A percentile compares a stretch with the other conserved stretches of the same genome.
Evolutionary conservation across 257 asterid genomes (phyloP).

Genomic region (Cruciata laevipes): DNA sequence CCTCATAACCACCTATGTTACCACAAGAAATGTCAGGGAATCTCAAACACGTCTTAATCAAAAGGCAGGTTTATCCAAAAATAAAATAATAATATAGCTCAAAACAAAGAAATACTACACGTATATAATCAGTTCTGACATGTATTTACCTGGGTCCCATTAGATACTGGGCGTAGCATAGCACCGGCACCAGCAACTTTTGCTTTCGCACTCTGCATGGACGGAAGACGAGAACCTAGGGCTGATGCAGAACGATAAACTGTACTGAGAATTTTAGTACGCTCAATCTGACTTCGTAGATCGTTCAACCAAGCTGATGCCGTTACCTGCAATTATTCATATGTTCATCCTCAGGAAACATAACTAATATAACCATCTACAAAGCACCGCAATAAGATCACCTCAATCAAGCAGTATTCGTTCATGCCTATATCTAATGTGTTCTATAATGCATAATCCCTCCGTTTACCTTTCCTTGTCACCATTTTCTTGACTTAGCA

Average conservation of each 20-base stretch:
- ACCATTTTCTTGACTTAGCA: no score
- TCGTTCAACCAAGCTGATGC: slow-evolving; percentile 99
- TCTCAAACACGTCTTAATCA: neutral
- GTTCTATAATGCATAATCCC: neutral
- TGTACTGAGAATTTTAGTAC: slow-evolving; percentile 82
- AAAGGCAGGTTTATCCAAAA: neutral
- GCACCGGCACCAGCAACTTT: slow-evolving; percentile 99
- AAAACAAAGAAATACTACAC: neutral
- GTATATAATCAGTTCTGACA: neutral
- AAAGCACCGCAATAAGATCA: neutral
- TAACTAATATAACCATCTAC: neutral
- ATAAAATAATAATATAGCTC: neutral
- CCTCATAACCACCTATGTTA: slow-evolving; percentile 78
- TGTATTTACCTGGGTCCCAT: slow-evolving; percentile 68
- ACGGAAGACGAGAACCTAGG: slow-evolving; percentile 93
- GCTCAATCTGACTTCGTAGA: slow-evolving; percentile 86
- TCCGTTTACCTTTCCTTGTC: no score
- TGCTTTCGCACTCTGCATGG: slow-evolving; percentile 89
- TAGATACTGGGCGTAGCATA: slow-evolving; percentile 85
- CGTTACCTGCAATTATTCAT: slow-evolving; percentile 53
- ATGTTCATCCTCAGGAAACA: neutral
- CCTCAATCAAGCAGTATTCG: neutral
- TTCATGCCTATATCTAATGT: neutral
- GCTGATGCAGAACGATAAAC: slow-evolving; percentile 98
- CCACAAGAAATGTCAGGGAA: neutral